These are phyloP conservation scores for Rheum nobile DNA, from an alignment of 148 eudicot species.

Conservation along the genomic window DNA sequence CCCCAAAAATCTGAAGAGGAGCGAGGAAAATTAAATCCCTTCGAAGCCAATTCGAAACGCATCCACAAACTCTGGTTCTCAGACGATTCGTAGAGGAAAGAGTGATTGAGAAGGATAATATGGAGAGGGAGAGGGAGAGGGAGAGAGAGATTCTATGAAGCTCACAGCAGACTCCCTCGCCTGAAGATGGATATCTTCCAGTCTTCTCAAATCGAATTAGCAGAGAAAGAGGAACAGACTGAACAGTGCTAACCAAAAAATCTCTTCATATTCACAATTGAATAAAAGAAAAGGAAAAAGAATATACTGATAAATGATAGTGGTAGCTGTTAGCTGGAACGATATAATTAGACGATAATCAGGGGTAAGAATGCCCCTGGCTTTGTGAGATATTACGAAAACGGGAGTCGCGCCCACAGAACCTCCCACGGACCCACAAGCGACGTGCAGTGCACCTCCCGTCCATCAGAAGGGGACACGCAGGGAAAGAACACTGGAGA, in stretches of 20 bases:
- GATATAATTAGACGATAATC: not conserved
- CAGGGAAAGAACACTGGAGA: not conserved
- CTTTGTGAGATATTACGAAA: not conserved
- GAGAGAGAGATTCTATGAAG: slow-evolving; percentile 21
- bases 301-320: not conserved
- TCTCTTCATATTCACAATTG: not conserved
- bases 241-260: not conserved
- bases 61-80: slow-evolving; percentile 37
- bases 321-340: not conserved
- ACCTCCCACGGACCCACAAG: not conserved
- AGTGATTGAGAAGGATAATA: not conserved
- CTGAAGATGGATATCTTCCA: not conserved
- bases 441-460: not conserved
- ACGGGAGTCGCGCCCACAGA: not conserved
- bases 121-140: slow-evolving; percentile 6
- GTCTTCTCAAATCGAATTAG: not conserved
- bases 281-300: not conserved
- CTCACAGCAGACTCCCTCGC: not conserved
- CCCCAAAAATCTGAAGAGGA: not conserved
- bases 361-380: not conserved
- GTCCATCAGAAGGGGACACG: not conserved
- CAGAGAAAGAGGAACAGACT: not conserved
- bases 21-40: slow-evolving; percentile 21
- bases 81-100: not conserved
- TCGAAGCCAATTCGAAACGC: slow-evolving; percentile 62